Evolutionary conservation across 495 filamentous ascomycete genomes (phyloP).

Genomic region (Lepraria neglecta): DNA sequence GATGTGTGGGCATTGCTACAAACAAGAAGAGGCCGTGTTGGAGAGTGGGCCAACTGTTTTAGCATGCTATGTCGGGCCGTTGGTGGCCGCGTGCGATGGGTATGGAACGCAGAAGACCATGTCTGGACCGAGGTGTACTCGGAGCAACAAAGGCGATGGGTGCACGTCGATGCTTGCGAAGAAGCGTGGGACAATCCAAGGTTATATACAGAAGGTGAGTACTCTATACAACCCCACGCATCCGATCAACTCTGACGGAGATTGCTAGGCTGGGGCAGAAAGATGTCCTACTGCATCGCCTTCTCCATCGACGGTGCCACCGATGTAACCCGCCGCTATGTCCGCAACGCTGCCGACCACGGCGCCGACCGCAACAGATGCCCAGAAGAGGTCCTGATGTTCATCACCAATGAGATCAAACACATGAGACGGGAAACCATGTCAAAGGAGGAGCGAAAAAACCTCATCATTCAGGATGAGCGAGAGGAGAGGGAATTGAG

Average conservation of each 20-base stretch:
- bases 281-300: constrained; percentile 93
- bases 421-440: constrained; percentile 70
- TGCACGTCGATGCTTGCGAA: constrained; percentile 95
- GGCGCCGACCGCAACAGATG: constrained; percentile 64
- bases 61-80: constrained; percentile 95
- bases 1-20: constrained; percentile 93
- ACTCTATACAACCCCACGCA: background rate
- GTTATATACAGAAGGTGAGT: constrained; percentile 79
- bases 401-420: constrained; percentile 85
- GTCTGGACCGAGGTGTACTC: constrained; percentile 98
- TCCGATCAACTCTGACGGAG: constrained; percentile 19
- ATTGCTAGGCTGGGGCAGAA: constrained; percentile 70
- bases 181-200: constrained; percentile 92
- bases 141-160: constrained; percentile 85
- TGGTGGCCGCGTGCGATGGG: constrained; percentile 87
- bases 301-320: constrained; percentile 93
- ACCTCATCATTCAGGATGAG: constrained; percentile 81
- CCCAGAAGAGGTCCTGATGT: constrained; percentile 82
- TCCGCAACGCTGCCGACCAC: constrained; percentile 69
- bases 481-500: constrained; percentile 80
- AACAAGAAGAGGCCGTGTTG: constrained; percentile 73
- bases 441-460: constrained; percentile 70
- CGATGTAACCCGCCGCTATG: constrained; percentile 93
- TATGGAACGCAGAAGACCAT: constrained; percentile 96
- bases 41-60: constrained; percentile 99